Evolutionary conservation across 75 land plant species (phyloP), one percentile per base, ranked within the genome.

Genomic region (Sequoiadendron giganteum): DNA sequence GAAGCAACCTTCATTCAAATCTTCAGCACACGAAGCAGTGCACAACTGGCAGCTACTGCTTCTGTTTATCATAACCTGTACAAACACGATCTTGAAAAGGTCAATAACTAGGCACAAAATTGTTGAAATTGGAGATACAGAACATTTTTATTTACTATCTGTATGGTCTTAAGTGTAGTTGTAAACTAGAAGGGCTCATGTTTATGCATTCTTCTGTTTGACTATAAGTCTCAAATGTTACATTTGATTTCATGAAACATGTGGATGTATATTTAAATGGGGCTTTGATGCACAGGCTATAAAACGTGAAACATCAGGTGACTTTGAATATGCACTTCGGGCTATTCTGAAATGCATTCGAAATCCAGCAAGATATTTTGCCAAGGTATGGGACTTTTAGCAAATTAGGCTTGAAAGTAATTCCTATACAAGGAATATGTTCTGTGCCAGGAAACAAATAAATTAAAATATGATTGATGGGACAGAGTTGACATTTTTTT

Each of bases 291-390:
- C 81, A 77, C 94, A 96, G 98, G 93, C 91, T 21, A 76, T 95
- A 49, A 94, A 94, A 72, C 86, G 83, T 28, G 95, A 95, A 89
- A 94, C 93, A 84, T 93, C 96, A n/a, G 98, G 96, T 85, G 79
- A 86, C 54, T 94, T 95, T 87, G 91, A 90, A 89, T 89, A 68
- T 88, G 95, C 89, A 21, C 92, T 96, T 65, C 83, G 89, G 36
- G 86, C 90, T 15, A 93, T 93, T 25, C 28, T 93, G 32, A 88
- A 88, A 79, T 93, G 91, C 89, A 95, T 94, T 61, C 90, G 90
- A 48, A 92, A 93, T 89, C 95, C 96, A 73, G 94, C 89, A 25
- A 91, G 85, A 70, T 95, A 91, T 75, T 96, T 93, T 90, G 95
- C 98, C 15, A 94, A 96, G 98, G 96, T 96, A 73, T 83, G 30